Conservation (phyloP, 768 basidiomycete species). For the Scleroderma bovista region DNA sequence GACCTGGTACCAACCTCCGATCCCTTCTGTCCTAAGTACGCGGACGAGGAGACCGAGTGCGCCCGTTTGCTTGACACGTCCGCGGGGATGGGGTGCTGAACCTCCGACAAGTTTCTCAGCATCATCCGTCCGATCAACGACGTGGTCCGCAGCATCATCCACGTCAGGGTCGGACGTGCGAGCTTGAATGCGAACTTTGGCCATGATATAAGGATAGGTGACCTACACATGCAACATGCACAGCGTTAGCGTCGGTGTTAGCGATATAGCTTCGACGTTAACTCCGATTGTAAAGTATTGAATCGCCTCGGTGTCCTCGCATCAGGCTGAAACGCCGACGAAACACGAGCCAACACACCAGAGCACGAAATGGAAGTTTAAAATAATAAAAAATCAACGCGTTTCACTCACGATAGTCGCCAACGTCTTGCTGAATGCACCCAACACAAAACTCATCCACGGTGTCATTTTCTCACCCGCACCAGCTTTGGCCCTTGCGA, state of each 20-base stretch:
- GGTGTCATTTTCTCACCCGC: conserved; percentile 63
- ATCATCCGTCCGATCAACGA: conserved; percentile 5
- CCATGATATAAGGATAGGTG: conserved; percentile 94
- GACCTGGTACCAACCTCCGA: conserved; percentile 95
- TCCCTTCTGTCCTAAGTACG: conserved; percentile 72
- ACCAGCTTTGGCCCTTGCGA: conserved; percentile 44
- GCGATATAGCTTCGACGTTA: not conserved
- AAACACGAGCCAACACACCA: not conserved
- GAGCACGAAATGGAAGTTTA: not conserved
- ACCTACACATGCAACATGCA: conserved; percentile 44
- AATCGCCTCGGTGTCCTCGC: too few relatives aligned
- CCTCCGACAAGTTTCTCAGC: conserved; percentile 19
- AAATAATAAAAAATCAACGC: not conserved
- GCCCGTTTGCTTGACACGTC: conserved; percentile 48
- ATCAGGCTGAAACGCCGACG: not conserved
- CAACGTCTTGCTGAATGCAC: conserved; percentile 89
- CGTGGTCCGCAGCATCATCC: conserved; percentile 2
- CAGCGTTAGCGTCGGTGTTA: not conserved
- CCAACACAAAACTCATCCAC: conserved; percentile 75
- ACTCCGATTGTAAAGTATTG: too few relatives aligned
- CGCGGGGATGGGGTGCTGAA: not conserved
- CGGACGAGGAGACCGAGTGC: conserved; percentile 71
- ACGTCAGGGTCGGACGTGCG: conserved; percentile 53
- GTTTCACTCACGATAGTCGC: conserved; percentile 77
- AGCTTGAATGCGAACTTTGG: conserved; percentile 93